Conservation (phyloP, 768 basidiomycete species). For the Pisolithus albus region DNA sequence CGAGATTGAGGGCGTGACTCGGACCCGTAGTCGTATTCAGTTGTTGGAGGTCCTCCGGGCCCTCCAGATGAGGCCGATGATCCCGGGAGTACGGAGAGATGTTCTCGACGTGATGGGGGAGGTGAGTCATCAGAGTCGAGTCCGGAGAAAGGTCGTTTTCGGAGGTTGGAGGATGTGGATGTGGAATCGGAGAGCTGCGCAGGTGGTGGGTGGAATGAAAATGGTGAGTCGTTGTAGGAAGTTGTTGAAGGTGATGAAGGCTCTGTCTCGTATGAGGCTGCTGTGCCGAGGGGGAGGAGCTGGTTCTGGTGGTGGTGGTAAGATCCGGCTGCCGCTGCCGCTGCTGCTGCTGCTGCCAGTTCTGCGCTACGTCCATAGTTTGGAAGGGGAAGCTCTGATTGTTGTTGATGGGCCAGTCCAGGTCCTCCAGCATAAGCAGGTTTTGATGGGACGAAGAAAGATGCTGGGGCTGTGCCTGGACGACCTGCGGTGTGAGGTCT, state of each 20-base stretch:
- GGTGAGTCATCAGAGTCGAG: constrained; percentile 40
- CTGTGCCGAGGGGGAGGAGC: constrained; percentile 7
- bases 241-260: constrained; percentile 13
- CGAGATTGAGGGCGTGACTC: constrained; percentile 76
- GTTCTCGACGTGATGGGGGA: constrained; percentile 28
- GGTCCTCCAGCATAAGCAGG: constrained; percentile 43
- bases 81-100: constrained; percentile 10
- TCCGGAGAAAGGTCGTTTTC: constrained; percentile 59
- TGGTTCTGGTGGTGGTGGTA: constrained; percentile 26
- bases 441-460: constrained; percentile 43
- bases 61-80: constrained; percentile 9
- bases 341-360: constrained; percentile 30
- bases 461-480: constrained; percentile 66
- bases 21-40: constrained; percentile 58
- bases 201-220: constrained; percentile 68
- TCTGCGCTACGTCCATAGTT: constrained; percentile 33
- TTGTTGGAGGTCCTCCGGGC: constrained; percentile 14
- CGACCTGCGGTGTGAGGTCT: constrained; percentile 55
- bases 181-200: constrained; percentile 33
- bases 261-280: constrained; percentile 19
- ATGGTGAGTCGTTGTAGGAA: constrained; percentile 53
- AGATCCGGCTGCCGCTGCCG: constrained; percentile 13
- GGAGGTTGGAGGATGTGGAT: constrained; percentile 35
- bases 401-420: constrained; percentile 43
- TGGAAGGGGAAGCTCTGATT: constrained; percentile 37